Percentiles rank a stretch among this genome's conserved stretches.
Conservation (phyloP, 768 basidiomycete species). For the Cystoderma amianthinum region DNA sequence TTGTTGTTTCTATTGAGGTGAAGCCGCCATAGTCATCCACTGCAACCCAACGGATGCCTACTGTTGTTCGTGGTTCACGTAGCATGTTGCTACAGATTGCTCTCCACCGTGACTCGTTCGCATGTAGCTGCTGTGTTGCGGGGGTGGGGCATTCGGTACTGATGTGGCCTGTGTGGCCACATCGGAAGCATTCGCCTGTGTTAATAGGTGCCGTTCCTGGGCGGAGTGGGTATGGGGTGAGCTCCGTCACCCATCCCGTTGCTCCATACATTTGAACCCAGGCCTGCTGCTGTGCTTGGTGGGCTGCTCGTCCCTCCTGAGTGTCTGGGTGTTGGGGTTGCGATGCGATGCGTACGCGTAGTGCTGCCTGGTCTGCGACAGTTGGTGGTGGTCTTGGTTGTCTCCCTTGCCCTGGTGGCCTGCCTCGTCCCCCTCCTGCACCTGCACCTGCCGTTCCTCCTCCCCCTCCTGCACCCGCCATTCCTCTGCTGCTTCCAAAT, state of each 20-base stretch:
- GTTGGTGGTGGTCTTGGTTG: not conserved
- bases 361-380: not conserved
- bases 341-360: not conserved
- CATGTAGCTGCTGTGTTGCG: not conserved
- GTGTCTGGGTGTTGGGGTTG: not conserved
- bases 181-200: constrained; percentile 2
- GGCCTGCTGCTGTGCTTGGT: not conserved
- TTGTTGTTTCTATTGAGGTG: not conserved
- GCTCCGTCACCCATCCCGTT: not conserved
- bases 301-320: not conserved
- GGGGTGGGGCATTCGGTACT: not conserved
- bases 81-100: constrained; percentile 3
- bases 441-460: too few species aligned
- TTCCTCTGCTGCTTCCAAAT: not conserved
- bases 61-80: not conserved
- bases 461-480: too few species aligned
- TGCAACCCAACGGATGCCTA: not conserved
- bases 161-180: constrained; percentile 1
- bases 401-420: not conserved
- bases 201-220: not conserved
- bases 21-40: not conserved
- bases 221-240: not conserved
- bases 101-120: not conserved
- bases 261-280: not conserved
- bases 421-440: not conserved